Base-by-base conservation (phyloP, 345 rosid species). In the Eutrema heterophyllum region DNA sequence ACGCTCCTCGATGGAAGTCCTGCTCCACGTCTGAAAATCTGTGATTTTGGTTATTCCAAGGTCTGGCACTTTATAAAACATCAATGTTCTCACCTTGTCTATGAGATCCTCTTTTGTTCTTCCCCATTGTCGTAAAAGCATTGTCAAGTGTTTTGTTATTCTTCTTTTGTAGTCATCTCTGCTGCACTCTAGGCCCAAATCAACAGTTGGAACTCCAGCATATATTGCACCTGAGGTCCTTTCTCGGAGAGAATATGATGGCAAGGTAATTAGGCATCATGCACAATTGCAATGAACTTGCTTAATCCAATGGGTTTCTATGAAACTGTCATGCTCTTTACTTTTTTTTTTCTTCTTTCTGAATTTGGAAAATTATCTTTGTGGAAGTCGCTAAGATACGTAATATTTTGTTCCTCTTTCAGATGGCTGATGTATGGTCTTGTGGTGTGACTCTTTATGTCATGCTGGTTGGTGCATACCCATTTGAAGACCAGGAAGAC, bases 351-450 rank as follows among this genome's bases (percentile, higher is more conserved):
- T 2, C 24, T 21, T 21, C 24, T 21, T 50, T 30, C 8, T 67
- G 16, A 29, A 44, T 9, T 45, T 41, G 66, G 50, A 62, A 38
- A 9, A 48, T 7, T 39, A 49, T 57, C 26, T 49, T 66, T 0
- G 49, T 41, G 49, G 30, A 10, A 75, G 39, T 41, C 10, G 6
- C 9, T 51, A 61, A 61, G n/a, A 40, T 72, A 36, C n/a, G 15
- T 52, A 30, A 11, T n/a, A 49, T 29, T n/a, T 26, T 63, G 59
- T 50, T 68, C 65, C 4, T 75, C 67, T 79, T 76, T 78, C 84
- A 90, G 97, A 66, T 88, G 85, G 96, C 96, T 7, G 97, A 93
- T 79, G 97, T 93, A 9, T 93, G 98, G 98, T 93, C 98, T 21
- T 90, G 98, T 78, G 98, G 98, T 55, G 98, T 90, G 62, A 93